Base-by-base conservation (phyloP, 179 eudicot genomes). In the Spinacia oleracea region DNA sequence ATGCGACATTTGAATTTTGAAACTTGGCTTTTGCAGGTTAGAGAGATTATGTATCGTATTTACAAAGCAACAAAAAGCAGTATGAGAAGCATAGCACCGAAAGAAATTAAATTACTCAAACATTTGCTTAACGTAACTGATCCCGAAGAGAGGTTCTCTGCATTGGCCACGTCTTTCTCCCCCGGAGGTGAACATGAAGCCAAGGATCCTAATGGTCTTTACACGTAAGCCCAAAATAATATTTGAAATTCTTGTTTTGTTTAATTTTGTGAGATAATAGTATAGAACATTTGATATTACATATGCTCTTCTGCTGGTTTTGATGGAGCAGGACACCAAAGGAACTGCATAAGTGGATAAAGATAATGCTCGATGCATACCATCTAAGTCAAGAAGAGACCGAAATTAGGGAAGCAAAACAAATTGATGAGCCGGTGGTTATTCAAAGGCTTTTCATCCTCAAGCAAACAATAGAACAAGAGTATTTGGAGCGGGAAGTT, bases 121-220 rank as follows among this genome's bases (percentile, higher is more conserved):
- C 82, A 93, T 85, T 82, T 95, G 90, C 86, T 95, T 40, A 93
- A 93, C 85, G 88, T 93, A 86, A 90, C 87, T 12, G 98, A 95
- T 80, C 98, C 98, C 29, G 98, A 93, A 85, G 98, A 93, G 84
- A 81, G 98, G 56, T 95, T 95, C 89, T 93, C 98, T 4, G 97
- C 98, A 35, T 77, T 91, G 84, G 98, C 98, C 15, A 88, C 87
- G 6, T 91, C 98, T 70, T 95, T 95, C 84, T 87, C 89, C 76
- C 98, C 98, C 9, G 98, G 98, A 66, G 84, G 88, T 70, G 91
- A 89, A 42, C 88, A 62, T 68, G 91, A 86, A 77, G 84, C 86
- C 74, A 90, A 87, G 84, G 93, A 90, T 77, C 89, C 89, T 2
- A 76, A 87, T 70, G 94, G 91, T 75, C 85, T 89, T 60, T 89